Evolutionary conservation across 768 basidiomycete genomes (phyloP).

Genomic region (Termitomyces sp.): DNA sequence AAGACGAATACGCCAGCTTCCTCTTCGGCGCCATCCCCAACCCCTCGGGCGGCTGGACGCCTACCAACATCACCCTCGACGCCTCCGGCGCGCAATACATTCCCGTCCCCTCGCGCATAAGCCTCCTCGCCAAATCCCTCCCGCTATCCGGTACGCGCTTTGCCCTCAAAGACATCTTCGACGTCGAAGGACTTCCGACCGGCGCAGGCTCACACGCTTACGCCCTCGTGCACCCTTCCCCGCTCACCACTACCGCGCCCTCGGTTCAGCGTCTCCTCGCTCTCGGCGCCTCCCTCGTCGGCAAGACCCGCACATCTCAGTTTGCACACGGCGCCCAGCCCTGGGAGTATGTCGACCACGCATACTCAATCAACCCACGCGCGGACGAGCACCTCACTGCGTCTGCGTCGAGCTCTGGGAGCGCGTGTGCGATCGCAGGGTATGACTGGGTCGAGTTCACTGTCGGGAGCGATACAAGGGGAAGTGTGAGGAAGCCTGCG

Average conservation of each 20-base stretch:
- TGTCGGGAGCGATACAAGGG: constrained; percentile 33
- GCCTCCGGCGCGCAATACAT: constrained; percentile 27
- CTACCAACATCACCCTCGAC: constrained; percentile 25
- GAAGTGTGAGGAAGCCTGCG: constrained; percentile 35
- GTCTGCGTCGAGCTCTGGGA: constrained; percentile 32
- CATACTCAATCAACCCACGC: constrained; percentile 33
- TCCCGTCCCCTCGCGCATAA: constrained; percentile 45
- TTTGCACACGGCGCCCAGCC: constrained; percentile 34
- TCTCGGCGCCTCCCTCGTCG: constrained; percentile 45
- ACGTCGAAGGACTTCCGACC: constrained; percentile 28
- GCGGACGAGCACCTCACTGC: constrained; percentile 32
- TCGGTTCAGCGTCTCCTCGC: constrained; percentile 40
- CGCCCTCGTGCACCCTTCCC: constrained; percentile 25
- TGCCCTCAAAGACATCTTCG: constrained; percentile 40
- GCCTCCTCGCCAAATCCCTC: constrained; percentile 21
- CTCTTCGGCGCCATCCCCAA: constrained; percentile 37
- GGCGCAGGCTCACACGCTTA: constrained; percentile 30
- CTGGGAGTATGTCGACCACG: constrained; percentile 30
- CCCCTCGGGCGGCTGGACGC: constrained; percentile 24
- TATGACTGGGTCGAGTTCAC: constrained; percentile 34
- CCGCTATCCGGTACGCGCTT: constrained; percentile 42
- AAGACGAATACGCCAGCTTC: constrained; percentile 38
- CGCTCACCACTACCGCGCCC: constrained; percentile 28
- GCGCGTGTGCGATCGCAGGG: constrained; percentile 32
- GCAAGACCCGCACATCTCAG: constrained; percentile 49